These are phyloP conservation scores for Pseudogymnoascus sp. DNA, from an alignment of 2,329 filamentous ascomycete species.

Conservation along the genomic window DNA sequence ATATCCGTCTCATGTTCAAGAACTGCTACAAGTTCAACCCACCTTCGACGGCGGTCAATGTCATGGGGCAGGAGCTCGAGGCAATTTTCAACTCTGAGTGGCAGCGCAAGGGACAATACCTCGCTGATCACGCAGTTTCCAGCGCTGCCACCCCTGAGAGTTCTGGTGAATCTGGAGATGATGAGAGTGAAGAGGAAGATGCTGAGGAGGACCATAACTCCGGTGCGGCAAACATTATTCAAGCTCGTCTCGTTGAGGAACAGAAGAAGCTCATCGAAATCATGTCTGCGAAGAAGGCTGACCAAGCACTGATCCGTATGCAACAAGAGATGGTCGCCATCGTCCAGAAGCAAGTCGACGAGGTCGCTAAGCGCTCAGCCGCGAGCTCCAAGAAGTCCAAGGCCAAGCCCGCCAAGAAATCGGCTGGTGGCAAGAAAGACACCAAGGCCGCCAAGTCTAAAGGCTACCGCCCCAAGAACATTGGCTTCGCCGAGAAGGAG, in stretches of 20 bases:
- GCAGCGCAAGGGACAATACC: slow-evolving; percentile 72
- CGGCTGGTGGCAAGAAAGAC: slow-evolving; percentile 21
- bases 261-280: slow-evolving; percentile 51
- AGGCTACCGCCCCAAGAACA: slow-evolving; percentile 38
- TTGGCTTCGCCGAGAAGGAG: slow-evolving; percentile 79
- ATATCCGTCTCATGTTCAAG: slow-evolving; percentile 73
- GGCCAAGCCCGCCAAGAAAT: slow-evolving; percentile 35
- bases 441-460: slow-evolving; percentile 32
- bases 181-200: slow-evolving; percentile 55
- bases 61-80: slow-evolving; percentile 65
- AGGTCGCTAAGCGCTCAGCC: slow-evolving; percentile 47
- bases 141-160: slow-evolving; percentile 55
- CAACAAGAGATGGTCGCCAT: slow-evolving; percentile 56
- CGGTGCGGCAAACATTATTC: slow-evolving; percentile 28
- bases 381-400: slow-evolving; percentile 51
- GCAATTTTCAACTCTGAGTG: slow-evolving; percentile 69
- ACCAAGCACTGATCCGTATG: slow-evolving; percentile 46
- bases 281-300: slow-evolving; percentile 42
- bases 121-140: slow-evolving; percentile 65
- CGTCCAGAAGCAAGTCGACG: slow-evolving; percentile 55
- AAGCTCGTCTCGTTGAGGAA: slow-evolving; percentile 46
- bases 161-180: slow-evolving; percentile 66
- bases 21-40: slow-evolving; percentile 94
- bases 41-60: slow-evolving; percentile 65
- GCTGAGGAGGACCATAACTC: slow-evolving; percentile 40